Evolutionary conservation across 768 basidiomycete genomes (phyloP), one percentile per base, ranked within the genome.

Genomic region (Termitomyces sp.): DNA sequence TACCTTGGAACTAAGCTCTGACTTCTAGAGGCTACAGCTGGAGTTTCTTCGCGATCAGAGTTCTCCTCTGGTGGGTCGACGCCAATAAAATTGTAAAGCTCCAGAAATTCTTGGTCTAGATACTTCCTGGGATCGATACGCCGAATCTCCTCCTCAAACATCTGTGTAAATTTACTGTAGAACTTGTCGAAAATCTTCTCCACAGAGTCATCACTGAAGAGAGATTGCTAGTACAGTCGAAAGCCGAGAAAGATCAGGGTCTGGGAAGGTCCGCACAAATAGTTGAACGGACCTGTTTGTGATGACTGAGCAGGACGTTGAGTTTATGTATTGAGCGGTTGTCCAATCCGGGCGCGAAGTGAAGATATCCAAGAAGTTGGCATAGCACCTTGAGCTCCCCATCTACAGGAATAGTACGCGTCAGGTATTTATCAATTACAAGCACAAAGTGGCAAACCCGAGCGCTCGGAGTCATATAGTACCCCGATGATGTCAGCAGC

Each of bases 341-440:
- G 52, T 73, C 70, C 18, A 76, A 54, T 3, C 68, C 70, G 1
- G 67, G 71, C 4, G 75, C 76, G 36, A 86, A 67, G 50, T 82
- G 74, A 1, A 90, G 73, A 57, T 89, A 84, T 13, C 73, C 73
- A 16, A 92, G 72, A 23, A 85, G 74, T 43, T 86, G 85, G 54
- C 82, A 84, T 7, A 90, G 65, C 1, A 77, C 71, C 62, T 88
- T 89, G 59, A 83, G 78, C 56, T 82, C 78, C 3, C 84, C 83
- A 54, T 76, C 86, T 88, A 58, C 7, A 42, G 25, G 36, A 2
- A n/a, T 15, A 20, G 23, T 56, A 31, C 35, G 32, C 32, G 32
- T 32, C n/a, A 52, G 25, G 2, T 11, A 18, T 40, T 48, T 33
- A 44, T 7, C 4, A 2, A 31, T 23, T 42, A 45, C 39, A 52